Conservation (phyloP, 257 asterid species). For the Jasminum sambac region DNA sequence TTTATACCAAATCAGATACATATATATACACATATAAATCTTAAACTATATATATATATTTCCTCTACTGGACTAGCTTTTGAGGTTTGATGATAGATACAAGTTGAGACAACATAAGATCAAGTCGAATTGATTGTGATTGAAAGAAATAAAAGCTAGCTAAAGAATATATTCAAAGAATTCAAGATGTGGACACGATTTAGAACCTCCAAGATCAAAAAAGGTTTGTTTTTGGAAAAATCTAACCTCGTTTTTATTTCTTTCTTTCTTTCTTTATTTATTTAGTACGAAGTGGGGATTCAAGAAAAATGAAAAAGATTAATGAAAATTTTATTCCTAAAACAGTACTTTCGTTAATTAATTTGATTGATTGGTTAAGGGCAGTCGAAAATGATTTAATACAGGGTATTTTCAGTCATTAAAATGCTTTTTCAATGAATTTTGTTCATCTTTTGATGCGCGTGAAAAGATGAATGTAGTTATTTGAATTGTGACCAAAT, state of each 20-base stretch:
- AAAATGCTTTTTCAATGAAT: neutral
- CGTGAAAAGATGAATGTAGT: neutral
- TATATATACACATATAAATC: slow-evolving; percentile 20
- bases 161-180: too few relatives aligned
- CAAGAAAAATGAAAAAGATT: too few relatives aligned
- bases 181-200: slow-evolving; percentile 48
- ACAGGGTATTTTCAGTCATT: too few relatives aligned
- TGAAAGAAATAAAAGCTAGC: neutral
- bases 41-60: slow-evolving; percentile 33
- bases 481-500: too few relatives aligned
- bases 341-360: too few relatives aligned
- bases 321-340: too few relatives aligned
- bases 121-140: slow-evolving; percentile 14
- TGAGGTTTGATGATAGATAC: slow-evolving; percentile 34
- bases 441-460: neutral
- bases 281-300: too few relatives aligned
- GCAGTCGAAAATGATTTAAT: too few relatives aligned
- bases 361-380: too few relatives aligned
- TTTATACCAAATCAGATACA: slow-evolving; percentile 12
- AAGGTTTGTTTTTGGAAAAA: slow-evolving; percentile 32
- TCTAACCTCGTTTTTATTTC: too few relatives aligned
- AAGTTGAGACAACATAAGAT: slow-evolving; percentile 21
- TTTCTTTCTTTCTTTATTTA: too few relatives aligned
- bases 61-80: slow-evolving; percentile 33
- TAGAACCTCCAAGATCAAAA: slow-evolving; percentile 28